Base-by-base conservation (phyloP, 352 stramenopile species). In the Pythium folliculosum region DNA sequence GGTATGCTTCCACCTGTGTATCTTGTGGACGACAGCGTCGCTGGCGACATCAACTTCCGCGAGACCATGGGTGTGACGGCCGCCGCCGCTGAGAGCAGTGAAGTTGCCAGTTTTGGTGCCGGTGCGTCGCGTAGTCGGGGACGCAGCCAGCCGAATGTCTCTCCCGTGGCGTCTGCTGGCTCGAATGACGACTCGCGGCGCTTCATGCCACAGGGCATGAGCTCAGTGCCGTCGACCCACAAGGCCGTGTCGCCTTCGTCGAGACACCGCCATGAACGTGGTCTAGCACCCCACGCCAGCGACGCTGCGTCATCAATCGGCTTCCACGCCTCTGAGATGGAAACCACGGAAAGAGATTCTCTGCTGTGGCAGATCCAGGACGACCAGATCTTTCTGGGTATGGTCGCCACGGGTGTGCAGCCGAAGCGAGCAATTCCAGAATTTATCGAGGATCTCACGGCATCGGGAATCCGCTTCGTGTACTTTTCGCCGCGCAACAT, bases 401-500 rank as follows among this genome's bases (percentile, higher is more conserved):
- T 99, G 85, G 90, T 99, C 16, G 96, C 95, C 5, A 98, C 93
- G 23, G 90, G 88, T n/a, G 89, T 99, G 5, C 91, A 97, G 60
- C 97, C 97, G 8, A 91, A 98, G 61, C 90, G 94, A 55, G 84
- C 97, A 72, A 98, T 99, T 22, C 90, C 96, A 32, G 87, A 94
- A 30, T 89, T 99, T 22, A 98, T 99, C 52, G 92, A 98, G 57
- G 94, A 98, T 44, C 89, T 99, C 30, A 94, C 91, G 51, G 86
- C 94, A 40, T 94, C 96, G 22, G 97, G 97, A 16, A 97, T 99
- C 49, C 88, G 96, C 19, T 99, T 99, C 81, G 96, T 99, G 54
- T 99, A 99, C 70, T 99, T 99, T 74, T 98, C 92, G n/a, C 97
- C 97, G n/a, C 84, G 97, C 49, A 99, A 99, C 65, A 99, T 99